phyloP scores from a whole-genome alignment of 2,329 filamentous ascomycete genomes.

The Penicillium sp. region DNA sequence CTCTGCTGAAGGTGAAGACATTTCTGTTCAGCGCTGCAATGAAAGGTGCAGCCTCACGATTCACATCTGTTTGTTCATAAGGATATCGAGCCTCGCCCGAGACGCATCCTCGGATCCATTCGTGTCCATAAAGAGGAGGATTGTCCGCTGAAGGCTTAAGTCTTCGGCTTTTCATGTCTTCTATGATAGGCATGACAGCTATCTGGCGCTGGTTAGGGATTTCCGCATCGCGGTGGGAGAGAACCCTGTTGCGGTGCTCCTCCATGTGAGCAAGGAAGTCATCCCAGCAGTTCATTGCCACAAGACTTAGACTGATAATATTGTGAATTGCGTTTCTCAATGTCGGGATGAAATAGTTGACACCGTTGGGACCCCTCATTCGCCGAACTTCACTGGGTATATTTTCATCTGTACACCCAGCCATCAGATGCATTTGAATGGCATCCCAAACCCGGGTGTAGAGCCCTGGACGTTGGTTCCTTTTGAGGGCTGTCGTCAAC shows the following conservation, averaged over 20 bases:
- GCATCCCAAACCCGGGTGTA: constrained; percentile 34
- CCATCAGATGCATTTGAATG: constrained; percentile 35
- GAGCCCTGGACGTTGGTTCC: constrained; percentile 25
- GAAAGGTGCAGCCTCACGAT: constrained; percentile 18
- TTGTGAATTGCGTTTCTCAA: constrained; percentile 31
- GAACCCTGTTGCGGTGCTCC: constrained; percentile 21
- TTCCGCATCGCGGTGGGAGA: constrained; percentile 23
- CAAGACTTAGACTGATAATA: constrained; percentile 33
- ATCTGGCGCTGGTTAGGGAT: constrained; percentile 22
- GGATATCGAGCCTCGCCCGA: constrained; percentile 26
- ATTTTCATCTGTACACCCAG: constrained; percentile 8
- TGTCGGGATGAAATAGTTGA: constrained; percentile 32
- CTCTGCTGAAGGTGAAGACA: constrained; percentile 16
- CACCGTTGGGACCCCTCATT: constrained; percentile 26
- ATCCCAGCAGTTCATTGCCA: constrained; percentile 32
- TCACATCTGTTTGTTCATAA: constrained; percentile 26
- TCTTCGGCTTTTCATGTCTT: not conserved
- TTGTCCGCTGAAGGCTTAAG: not conserved
- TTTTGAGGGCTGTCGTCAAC: constrained; percentile 18
- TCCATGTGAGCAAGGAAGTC: constrained; percentile 25
- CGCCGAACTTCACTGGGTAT: constrained; percentile 13
- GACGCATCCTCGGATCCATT: constrained; percentile 25
- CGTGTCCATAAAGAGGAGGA: constrained; percentile 26
- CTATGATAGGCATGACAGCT: constrained; percentile 7
- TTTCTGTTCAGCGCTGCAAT: constrained; percentile 24